Evolutionary conservation across 2,329 filamentous ascomycete genomes (phyloP), one percentile per base, ranked within the genome.

Genomic region (Shiraia bambusicola): DNA sequence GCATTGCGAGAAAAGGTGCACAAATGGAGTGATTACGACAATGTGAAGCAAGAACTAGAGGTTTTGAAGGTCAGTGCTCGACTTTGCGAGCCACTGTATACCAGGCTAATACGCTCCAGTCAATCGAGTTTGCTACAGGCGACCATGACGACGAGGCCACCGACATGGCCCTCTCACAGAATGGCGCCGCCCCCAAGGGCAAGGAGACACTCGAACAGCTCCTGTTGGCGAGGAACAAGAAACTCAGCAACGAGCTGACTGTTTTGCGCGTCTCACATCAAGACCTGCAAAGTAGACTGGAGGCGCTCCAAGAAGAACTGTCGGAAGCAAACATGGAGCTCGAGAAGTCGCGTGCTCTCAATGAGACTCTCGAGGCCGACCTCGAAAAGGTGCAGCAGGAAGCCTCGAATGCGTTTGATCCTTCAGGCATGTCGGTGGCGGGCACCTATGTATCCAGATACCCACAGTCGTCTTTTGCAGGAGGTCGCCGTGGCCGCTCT

Each of bases 31-130:
- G 93, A 98, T 66, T 98, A 98, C 65, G 91, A 97, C 25, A 92
- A 97, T 45, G 82, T 98, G 34, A 96, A 93, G 71, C 88, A 94
- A 52, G 94, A 98, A 69, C 78, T 98, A 3, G 92, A 97, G 60
- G 91, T 97, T 47, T 80, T 98, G 47, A 95, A 95, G 67, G 79
- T 79, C 62, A 35, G 34, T 22, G 10, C 3, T 2, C 4, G 4
- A 8, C 7, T 2, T 13, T 2, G 1, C 10, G 15, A 22, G 22
- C 28, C n/a, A n/a, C 31, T 24, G 8, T 5, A 22, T 22, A 22
- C 19, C 19, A 22, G 35, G 15, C 54, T 63, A 33, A 61, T 37
- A 10, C 10, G 24, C 8, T 13, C 26, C 8, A 80, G 80, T 95
- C 92, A 54, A 96, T 98, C 57, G 93, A 98, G 66, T 95, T 98